Evolutionary conservation across 2,329 filamentous ascomycete genomes (phyloP), one percentile per base, ranked within the genome.

Genomic region (Penicillium sp.): DNA sequence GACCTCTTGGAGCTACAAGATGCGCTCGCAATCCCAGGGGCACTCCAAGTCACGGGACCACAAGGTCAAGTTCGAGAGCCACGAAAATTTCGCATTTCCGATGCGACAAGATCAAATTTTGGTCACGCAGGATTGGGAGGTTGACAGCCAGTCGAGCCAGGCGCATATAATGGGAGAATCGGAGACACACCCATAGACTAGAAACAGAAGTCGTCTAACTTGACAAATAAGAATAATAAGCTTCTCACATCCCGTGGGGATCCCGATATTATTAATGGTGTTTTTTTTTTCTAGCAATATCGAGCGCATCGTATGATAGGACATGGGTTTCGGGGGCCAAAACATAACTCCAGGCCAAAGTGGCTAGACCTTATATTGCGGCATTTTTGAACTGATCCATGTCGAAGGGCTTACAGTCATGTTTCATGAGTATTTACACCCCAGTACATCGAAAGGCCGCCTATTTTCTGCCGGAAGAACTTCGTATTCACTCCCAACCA

Each of bases 71-170:
- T n/a, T 31, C 2, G 31, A 38, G 19, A 41, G 4, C 9, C 19
- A 42, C 6, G n/a, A 29, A 12, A 29, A 5, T 1, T 27, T 41
- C 13, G 23, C 43, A 19, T 25, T 45, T 17, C 42, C 29, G 8
- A 36, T 47, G 8, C 31, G 25, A 39, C 25, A 21, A 19, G 44
- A 58, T 33, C 55, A 53, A 15, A 58, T 61, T 39, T 44, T 58
- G 4, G 55, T 61, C 13, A 61, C 59, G 8, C 45, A 52, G 19
- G 56, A 61, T 23, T 61, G 59, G 59, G 59, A 61, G 44, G 55
- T 61, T 1, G 55, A 55, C 33, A 61, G 59, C 17, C 52, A 61
- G 33, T 61, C 55, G 6, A 61, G 59, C 39, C 52, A 53, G 39
- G 39, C 59, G 33, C 50, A 58, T 19, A 61, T 61, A 25, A 53